Evolutionary conservation across 176 grass and related monocot genomes (phyloP), one percentile per base, ranked within the genome.

Genomic region (Aegilops tauschii): DNA sequence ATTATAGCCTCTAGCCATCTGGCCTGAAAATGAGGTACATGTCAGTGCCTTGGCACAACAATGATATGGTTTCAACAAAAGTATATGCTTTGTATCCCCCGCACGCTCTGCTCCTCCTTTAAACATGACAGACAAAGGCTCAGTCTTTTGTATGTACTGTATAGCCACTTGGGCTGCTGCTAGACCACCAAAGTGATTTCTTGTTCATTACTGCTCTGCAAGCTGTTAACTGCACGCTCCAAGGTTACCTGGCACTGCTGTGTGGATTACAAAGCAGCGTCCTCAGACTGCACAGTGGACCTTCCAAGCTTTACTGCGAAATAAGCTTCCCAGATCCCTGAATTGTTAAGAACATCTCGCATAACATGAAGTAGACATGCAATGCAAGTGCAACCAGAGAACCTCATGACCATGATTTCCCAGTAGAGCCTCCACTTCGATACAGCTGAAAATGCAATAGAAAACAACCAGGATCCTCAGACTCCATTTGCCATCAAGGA

Each of bases 11-110:
- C 31, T 66, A 6, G 80, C 35, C 5, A 54, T 37, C 23, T 42
- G 78, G 71, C 77, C 23, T 84, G 69, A 85, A 88, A 88, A 88
- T 70, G 77, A 85, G 56, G 83, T 59, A 85, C 82, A 66, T 45
- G 12, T 0, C 34, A 88, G 28, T 85, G 82, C 86, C 82, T 32
- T 77, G 62, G 23, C 23, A 88, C 77, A 31, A 17, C 62, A 32
- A 69, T 14, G 62, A 70, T 18, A 7, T 56, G 70, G 6, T 37
- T 28, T 28, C 32, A 62, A 62, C 31, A 25, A 80, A 90, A 84
- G 23, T 70, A 82, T 61, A 63, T 40, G 69, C 45, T 50, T 32
- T 13, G 37, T 87, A 81, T 77, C 70, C 50, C n/a, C 12, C 23
- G 68, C 76, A 79, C 80, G 36, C 42, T 29, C 29, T 36, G 18